Evolutionary conservation across 2,329 filamentous ascomycete genomes (phyloP), one percentile per base, ranked within the genome.

Genomic region (Arachnomyces sp.): DNA sequence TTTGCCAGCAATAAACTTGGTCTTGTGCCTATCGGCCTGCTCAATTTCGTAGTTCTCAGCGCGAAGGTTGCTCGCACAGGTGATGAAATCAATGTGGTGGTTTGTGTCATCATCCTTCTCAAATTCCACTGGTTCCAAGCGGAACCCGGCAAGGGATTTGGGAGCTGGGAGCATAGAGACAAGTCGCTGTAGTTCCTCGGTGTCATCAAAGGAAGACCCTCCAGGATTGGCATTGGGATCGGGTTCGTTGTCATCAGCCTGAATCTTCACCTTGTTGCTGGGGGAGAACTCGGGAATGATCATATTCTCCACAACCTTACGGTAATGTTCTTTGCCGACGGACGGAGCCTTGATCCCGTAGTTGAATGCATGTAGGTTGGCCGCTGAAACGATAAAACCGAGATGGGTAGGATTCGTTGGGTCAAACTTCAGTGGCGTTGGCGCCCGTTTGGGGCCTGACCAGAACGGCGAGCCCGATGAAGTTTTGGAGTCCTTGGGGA

Each of bases 21-120:
- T 98, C 80, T 92, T 94, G 74, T 95, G 92, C 46, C 87, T 78
- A 59, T 98, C 90, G 1, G 92, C 89, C 48, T 81, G 76, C 56
- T 86, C 79, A 51, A 98, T 98, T 64, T 92, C 94, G 76, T 98
- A 98, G 70, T 98, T 98, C 65, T 94, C 84, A 1, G 92, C 92
- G 44, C 93, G 85, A 44, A 98, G 72, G 62, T 98, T 98, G 71
- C 89, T 95, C 49, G 89, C 89, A 1, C 89, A 88, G 6, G 92
- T 93, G 66, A 98, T 96, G 71, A 98, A 98, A 65, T 96, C 92
- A 55, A 98, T 98, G 71, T 98, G 92, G 65, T 92, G 79, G 65
- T 98, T 98, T 37, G 83, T 86, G 63, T 98, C 93, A 55, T 98
- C 92, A 50, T 98, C 92, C 73, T 98, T 98, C 67, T 98, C 88